Evolutionary conservation across 495 filamentous ascomycete species (phyloP).

Genomic region (Penicillium goetzii): DNA sequence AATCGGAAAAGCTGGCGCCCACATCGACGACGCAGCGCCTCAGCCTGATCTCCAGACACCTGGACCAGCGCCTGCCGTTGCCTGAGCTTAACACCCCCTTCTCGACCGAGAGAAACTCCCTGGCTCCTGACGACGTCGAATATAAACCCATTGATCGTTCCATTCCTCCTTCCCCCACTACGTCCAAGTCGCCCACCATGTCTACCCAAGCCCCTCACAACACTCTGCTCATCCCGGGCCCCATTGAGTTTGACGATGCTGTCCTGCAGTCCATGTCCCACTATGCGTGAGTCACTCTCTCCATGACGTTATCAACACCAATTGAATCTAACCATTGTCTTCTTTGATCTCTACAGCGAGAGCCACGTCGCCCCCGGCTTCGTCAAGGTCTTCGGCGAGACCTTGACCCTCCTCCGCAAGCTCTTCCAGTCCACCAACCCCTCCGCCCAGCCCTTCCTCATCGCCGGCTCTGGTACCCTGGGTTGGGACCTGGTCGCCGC

Average conservation of each 20-base stretch:
- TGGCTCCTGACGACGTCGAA: constrained; percentile 59
- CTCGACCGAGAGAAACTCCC: constrained; percentile 62
- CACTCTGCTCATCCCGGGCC: constrained; percentile 89
- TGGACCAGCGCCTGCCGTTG: constrained; percentile 63
- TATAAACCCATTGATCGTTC: constrained; percentile 55
- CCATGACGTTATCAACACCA: background rate
- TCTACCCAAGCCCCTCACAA: constrained; percentile 79
- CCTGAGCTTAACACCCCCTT: constrained; percentile 69
- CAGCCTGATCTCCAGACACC: constrained; percentile 80
- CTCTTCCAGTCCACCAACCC: constrained; percentile 88
- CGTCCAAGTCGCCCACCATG: constrained; percentile 52
- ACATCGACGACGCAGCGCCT: constrained; percentile 66
- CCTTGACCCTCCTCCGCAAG: constrained; percentile 82
- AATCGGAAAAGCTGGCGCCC: constrained; percentile 58
- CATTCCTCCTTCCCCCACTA: constrained; percentile 32
- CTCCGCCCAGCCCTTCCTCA: constrained; percentile 84
- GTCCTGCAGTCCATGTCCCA: constrained; percentile 95
- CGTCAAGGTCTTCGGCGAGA: constrained; percentile 88
- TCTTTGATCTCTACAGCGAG: constrained; percentile 60
- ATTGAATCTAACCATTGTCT: constrained; percentile 9
- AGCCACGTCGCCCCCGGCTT: constrained; percentile 88
- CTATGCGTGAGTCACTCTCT: constrained; percentile 70
- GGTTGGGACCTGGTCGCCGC: constrained; percentile 95
- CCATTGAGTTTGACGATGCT: constrained; percentile 98
- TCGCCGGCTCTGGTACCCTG: constrained; percentile 92